A percentile compares a stretch with the other conserved stretches of the same genome.
phyloP scores from a whole-genome alignment of 768 basidiomycete genomes.

The Russula dissimulans region DNA sequence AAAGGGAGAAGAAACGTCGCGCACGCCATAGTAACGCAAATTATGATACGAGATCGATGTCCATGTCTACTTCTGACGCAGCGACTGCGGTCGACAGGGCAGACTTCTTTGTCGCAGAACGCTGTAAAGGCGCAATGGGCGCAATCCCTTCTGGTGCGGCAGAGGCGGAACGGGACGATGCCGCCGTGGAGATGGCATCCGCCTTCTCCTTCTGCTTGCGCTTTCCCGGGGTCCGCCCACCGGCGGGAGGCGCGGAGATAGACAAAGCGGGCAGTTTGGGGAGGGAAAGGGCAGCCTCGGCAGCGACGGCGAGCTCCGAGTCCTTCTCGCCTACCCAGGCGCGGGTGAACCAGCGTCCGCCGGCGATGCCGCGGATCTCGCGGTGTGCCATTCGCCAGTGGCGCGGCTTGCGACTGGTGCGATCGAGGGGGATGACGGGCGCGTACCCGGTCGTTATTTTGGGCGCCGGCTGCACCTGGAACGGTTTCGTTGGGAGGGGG shows the following conservation, averaged over 20 bases:
- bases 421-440: conserved; percentile 57
- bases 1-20: neutral
- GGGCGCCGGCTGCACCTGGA: conserved; percentile 68
- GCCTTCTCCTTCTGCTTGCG: conserved; percentile 17
- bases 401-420: conserved; percentile 48
- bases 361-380: conserved; percentile 74
- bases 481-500: conserved; percentile 74
- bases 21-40: neutral
- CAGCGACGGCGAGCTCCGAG: conserved; percentile 43
- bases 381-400: conserved; percentile 68
- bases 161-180: conserved; percentile 19
- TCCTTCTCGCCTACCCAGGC: conserved; percentile 85
- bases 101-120: conserved; percentile 15
- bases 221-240: conserved; percentile 9
- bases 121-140: conserved; percentile 1
- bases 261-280: conserved; percentile 18
- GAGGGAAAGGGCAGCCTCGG: conserved; percentile 9
- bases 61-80: conserved; percentile 13
- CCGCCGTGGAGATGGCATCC: conserved; percentile 18
- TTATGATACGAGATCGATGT: conserved; percentile 17
- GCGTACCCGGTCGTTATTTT: conserved; percentile 73
- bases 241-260: neutral
- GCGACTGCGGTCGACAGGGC: conserved; percentile 17
- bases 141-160: conserved; percentile 10
- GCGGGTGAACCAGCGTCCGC: conserved; percentile 71